phyloP scores from a whole-genome alignment of 2,329 filamentous ascomycete genomes.

The Hypoxylon rubiginosum region DNA sequence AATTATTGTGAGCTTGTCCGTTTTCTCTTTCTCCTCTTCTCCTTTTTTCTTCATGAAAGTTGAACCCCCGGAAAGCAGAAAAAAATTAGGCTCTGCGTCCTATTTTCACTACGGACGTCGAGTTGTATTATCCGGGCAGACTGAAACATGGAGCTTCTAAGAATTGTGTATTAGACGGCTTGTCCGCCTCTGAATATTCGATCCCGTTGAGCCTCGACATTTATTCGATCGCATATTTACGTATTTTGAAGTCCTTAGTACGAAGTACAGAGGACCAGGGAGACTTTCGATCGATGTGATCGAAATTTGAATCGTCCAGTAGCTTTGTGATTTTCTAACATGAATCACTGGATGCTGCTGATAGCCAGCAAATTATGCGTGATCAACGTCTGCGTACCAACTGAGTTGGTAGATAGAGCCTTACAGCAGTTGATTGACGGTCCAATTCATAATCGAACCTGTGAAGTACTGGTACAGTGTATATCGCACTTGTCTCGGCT shows the following conservation, averaged over 20 bases:
- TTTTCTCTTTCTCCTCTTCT: slow-evolving; percentile 52
- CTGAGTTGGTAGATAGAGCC: too few relatives aligned
- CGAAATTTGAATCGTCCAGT: background rate
- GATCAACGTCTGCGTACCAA: background rate
- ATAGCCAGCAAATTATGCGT: background rate
- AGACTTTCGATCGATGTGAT: background rate
- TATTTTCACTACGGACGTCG: slow-evolving; percentile 58
- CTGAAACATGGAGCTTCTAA: slow-evolving; percentile 70
- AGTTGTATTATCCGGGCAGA: slow-evolving; percentile 73
- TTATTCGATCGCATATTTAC: slow-evolving; percentile 10
- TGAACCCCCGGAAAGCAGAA: slow-evolving; percentile 69
- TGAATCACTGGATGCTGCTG: background rate
- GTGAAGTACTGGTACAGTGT: too few relatives aligned
- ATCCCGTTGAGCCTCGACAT: slow-evolving; percentile 76
- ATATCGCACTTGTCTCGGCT: too few relatives aligned
- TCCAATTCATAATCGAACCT: background rate
- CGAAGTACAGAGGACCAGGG: background rate
- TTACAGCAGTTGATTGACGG: background rate
- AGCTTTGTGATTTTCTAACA: background rate
- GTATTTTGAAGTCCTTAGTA: background rate
- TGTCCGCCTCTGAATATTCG: slow-evolving; percentile 61
- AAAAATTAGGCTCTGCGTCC: slow-evolving; percentile 67
- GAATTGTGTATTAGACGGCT: slow-evolving; percentile 71
- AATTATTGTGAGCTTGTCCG: slow-evolving; percentile 21
- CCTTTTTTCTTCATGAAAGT: slow-evolving; percentile 62